Conservation (phyloP, 2,329 filamentous ascomycete genomes). For the Lecanosticta acicola region DNA sequence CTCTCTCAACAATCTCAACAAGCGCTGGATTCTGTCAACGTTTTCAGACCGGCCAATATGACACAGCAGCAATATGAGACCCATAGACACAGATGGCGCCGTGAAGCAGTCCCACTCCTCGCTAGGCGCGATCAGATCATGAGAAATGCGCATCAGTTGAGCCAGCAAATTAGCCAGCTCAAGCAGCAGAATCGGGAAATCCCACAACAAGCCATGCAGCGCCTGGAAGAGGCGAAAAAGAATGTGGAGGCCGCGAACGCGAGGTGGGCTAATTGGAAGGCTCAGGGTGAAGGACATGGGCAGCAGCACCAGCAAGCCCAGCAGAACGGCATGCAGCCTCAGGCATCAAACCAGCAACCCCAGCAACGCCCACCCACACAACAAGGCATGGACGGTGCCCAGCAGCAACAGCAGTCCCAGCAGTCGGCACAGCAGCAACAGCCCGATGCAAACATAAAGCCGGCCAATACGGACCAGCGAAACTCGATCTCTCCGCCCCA, state of each 20-base stretch:
- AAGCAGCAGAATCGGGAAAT: slow-evolving; percentile 11
- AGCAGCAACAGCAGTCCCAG: not conserved
- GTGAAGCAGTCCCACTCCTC: slow-evolving; percentile 7
- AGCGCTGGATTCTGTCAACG: slow-evolving; percentile 13
- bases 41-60: slow-evolving; percentile 13
- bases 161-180: slow-evolving; percentile 8
- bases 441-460: slow-evolving; percentile 9
- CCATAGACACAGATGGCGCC: slow-evolving; percentile 9
- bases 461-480: slow-evolving; percentile 12
- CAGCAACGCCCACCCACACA: slow-evolving; percentile 17
- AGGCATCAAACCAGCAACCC: slow-evolving; percentile 5
- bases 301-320: slow-evolving; percentile 15
- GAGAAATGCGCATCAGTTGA: slow-evolving; percentile 8
- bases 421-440: not conserved
- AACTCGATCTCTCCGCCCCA: slow-evolving; percentile 15
- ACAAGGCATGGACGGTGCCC: slow-evolving; percentile 18
- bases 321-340: slow-evolving; percentile 15
- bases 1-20: slow-evolving; percentile 6
- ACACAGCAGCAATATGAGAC: slow-evolving; percentile 10
- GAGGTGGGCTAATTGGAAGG: slow-evolving; percentile 16
- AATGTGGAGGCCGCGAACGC: slow-evolving; percentile 9
- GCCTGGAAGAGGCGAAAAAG: slow-evolving; percentile 14
- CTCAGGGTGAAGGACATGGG: slow-evolving; percentile 9
- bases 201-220: slow-evolving; percentile 9
- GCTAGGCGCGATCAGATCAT: slow-evolving; percentile 13